Conservation (phyloP, 768 basidiomycete species). For the Trametes villosa region DNA sequence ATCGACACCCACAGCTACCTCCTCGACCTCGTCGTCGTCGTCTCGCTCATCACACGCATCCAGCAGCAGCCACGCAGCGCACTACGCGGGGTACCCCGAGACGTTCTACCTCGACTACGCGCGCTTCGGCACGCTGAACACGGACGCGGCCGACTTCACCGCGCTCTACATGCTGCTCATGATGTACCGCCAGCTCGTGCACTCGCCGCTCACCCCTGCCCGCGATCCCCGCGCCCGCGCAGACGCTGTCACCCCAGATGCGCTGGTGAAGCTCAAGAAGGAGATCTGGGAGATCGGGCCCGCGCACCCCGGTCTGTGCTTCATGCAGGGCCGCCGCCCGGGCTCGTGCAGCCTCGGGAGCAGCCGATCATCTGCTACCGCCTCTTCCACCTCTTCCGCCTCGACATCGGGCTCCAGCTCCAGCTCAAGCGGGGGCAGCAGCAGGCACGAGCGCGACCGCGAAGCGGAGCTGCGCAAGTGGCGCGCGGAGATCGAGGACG, state of each 20-base stretch:
- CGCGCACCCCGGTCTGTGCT: slow-evolving; percentile 63
- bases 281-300: slow-evolving; percentile 77
- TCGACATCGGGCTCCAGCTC: neutral
- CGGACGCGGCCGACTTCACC: slow-evolving; percentile 76
- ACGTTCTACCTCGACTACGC: slow-evolving; percentile 80
- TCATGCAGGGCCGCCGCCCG: slow-evolving; percentile 37
- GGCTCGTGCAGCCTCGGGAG: slow-evolving; percentile 22
- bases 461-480: slow-evolving; percentile 52
- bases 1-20: slow-evolving; percentile 16
- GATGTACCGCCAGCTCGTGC: slow-evolving; percentile 76
- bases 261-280: slow-evolving; percentile 64
- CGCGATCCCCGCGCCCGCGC: slow-evolving; percentile 19
- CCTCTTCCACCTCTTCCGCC: no score
- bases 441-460: slow-evolving; percentile 33
- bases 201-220: slow-evolving; percentile 40
- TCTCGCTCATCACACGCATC: slow-evolving; percentile 44
- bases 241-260: slow-evolving; percentile 48
- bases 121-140: slow-evolving; percentile 65
- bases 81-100: slow-evolving; percentile 64
- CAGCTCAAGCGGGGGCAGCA: no score
- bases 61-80: slow-evolving; percentile 31
- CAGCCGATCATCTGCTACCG: neutral
- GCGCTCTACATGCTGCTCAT: slow-evolving; percentile 81
- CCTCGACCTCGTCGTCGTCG: slow-evolving; percentile 60
- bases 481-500: slow-evolving; percentile 59